A percentile compares a stretch with the other conserved stretches of the same genome.
Conservation (phyloP, 2,329 filamentous ascomycete genomes). For the Chrysosporium queenslandicum region DNA sequence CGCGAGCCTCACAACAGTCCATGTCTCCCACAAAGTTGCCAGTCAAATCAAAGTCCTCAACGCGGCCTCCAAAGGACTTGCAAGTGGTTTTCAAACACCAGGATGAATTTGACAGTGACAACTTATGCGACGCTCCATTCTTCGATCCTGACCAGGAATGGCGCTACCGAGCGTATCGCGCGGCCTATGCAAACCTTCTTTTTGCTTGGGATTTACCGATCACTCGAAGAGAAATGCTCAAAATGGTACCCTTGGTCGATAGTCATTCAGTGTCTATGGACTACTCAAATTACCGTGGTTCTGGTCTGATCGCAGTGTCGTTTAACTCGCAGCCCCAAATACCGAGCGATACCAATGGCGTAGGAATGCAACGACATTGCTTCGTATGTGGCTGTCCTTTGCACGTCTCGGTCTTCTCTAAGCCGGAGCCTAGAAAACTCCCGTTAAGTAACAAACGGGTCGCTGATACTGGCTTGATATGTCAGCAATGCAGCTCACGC, state of each 20-base stretch:
- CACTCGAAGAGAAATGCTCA: constrained; percentile 49
- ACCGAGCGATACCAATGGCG: constrained; percentile 20
- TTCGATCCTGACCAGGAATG: constrained; percentile 41
- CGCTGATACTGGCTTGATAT: constrained; percentile 21
- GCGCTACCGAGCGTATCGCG: constrained; percentile 45
- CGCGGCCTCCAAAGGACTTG: constrained; percentile 26
- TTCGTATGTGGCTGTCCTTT: constrained; percentile 32
- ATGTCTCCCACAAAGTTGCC: constrained; percentile 2
- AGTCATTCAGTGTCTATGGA: background rate
- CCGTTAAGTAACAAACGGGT: constrained; percentile 13
- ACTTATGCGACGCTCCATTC: constrained; percentile 38
- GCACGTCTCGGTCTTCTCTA: constrained; percentile 30
- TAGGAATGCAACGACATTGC: constrained; percentile 38
- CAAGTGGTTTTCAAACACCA: constrained; percentile 48
- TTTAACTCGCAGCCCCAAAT: background rate
- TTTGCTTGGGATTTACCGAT: constrained; percentile 49
- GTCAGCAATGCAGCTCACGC: constrained; percentile 30
- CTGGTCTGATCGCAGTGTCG: background rate
- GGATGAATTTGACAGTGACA: constrained; percentile 46
- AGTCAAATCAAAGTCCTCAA: constrained; percentile 15
- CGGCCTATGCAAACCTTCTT: constrained; percentile 49
- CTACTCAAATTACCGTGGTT: background rate
- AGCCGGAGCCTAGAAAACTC: background rate
- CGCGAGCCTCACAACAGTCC: constrained; percentile 22
- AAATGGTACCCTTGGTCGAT: constrained; percentile 35